A percentile compares a stretch with the other conserved stretches of the same genome.
These are phyloP conservation scores for Rubia peregrina DNA, from an alignment of 305 asterid genomes.

Conservation along the genomic window DNA sequence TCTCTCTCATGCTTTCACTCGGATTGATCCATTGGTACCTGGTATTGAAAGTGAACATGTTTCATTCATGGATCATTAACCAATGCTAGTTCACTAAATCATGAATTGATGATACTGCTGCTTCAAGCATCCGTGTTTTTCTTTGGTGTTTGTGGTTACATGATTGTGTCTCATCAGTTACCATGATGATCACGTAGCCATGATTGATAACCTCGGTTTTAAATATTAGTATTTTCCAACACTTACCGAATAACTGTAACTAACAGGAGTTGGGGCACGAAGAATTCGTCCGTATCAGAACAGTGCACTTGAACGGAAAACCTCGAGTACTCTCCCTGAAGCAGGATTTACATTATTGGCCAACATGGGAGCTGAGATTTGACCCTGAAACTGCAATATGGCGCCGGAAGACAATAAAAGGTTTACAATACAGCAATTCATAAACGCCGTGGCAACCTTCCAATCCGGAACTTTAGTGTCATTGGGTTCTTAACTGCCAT, in stretches of 20 bases:
- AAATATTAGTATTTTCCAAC: background rate
- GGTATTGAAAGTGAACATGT: background rate
- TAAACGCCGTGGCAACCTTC: background rate
- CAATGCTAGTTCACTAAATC: background rate
- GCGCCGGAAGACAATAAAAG: conserved; percentile 67
- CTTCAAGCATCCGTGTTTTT: background rate
- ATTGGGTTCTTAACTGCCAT: background rate
- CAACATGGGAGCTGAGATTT: conserved; percentile 90
- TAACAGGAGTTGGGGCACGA: conserved; percentile 73
- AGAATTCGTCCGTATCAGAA: conserved; percentile 81
- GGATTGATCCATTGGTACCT: background rate
- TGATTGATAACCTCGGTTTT: background rate
- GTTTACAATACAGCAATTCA: conserved; percentile 31
- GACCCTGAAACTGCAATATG: conserved; percentile 80
- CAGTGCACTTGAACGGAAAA: conserved; percentile 86
- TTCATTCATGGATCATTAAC: background rate
- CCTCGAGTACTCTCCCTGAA: conserved; percentile 84
- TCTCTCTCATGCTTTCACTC: background rate
- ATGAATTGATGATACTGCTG: background rate
- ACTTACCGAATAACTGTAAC: background rate
- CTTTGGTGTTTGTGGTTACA: background rate
- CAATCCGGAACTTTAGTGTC: background rate
- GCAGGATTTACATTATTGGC: conserved; percentile 99
- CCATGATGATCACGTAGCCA: background rate
- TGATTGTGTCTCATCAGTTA: background rate